Evolutionary conservation across 345 rosid species (phyloP), one percentile per base, ranked within the genome.

Genomic region (Geranium brycei): DNA sequence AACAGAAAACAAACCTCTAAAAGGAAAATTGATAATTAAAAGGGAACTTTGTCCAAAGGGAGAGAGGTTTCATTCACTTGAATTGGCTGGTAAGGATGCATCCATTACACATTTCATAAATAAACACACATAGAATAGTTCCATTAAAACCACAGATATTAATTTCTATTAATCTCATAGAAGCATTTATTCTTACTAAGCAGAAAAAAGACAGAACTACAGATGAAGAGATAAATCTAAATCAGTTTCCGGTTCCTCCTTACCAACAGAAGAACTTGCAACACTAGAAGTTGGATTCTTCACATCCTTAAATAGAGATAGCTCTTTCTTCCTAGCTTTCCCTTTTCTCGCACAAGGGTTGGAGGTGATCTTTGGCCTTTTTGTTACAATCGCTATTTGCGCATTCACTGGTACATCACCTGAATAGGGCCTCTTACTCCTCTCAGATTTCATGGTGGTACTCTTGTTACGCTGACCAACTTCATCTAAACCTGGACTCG

Each of bases 221-320:
- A 74, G 71, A 74, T 63, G 74, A 3, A 69, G 55, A 56, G 77
- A 66, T 47, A 74, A 65, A 64, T 74, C 74, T 56, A 74, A 14
- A 40, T 60, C 69, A 51, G 38, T 58, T 19, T 55, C 60, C 28
- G 14, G 17, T 63, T 66, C 31, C 59, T 55, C 66, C 23, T 62
- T 47, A 60, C 40, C 62, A 10, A 28, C 63, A 60, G 23, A 2
- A 8, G 63, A 63, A 47, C 53, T 47, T 47, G 53, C 53, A 31
- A 59, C 61, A 59, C 19, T 28, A 18, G 65, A 12, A 59, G 28
- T 13, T 15, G 65, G 13, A 13, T 31, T 38, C 31, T 68, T 56
- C 57, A 51, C n/a, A 47, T 31, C 66, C 68, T 60, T 64, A 8
- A 70, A 53, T 16, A 61, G 62, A 40, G 61, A 17, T n/a, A 56